These are phyloP conservation scores for Fusarium tanahbumbuense DNA, from an alignment of 2,329 filamentous ascomycete species.

Conservation along the genomic window DNA sequence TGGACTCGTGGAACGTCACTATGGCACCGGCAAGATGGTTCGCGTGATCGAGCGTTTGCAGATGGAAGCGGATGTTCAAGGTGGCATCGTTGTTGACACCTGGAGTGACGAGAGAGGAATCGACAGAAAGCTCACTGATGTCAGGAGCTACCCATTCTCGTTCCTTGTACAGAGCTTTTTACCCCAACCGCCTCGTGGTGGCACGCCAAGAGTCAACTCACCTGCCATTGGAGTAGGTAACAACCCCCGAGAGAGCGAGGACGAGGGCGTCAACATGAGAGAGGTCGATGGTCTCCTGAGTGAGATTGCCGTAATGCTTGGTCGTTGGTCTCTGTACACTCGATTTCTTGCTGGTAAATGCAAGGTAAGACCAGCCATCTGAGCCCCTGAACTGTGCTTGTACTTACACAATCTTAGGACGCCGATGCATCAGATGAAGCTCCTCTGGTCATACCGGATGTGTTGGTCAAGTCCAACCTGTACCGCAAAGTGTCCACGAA, in stretches of 20 bases:
- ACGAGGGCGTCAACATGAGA: slow-evolving; percentile 96
- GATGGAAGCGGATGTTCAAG: slow-evolving; percentile 94
- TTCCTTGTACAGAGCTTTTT: slow-evolving; percentile 96
- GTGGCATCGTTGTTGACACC: slow-evolving; percentile 93
- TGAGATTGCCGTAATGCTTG: slow-evolving; percentile 92
- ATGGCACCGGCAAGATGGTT: slow-evolving; percentile 92
- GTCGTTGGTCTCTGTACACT: slow-evolving; percentile 91
- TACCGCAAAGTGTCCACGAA: slow-evolving; percentile 80
- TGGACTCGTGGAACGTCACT: slow-evolving; percentile 90
- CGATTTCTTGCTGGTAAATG: slow-evolving; percentile 90
- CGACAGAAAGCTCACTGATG: slow-evolving; percentile 88
- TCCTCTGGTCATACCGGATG: slow-evolving; percentile 74
- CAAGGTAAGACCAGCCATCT: slow-evolving; percentile 65
- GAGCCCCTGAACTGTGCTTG: not conserved
- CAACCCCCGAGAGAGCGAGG: slow-evolving; percentile 75
- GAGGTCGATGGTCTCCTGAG: slow-evolving; percentile 89
- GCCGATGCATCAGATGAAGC: slow-evolving; percentile 63
- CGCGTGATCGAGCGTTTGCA: slow-evolving; percentile 93
- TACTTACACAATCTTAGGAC: slow-evolving; percentile 56
- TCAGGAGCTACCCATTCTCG: slow-evolving; percentile 97
- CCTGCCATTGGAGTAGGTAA: slow-evolving; percentile 72
- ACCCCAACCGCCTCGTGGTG: slow-evolving; percentile 72
- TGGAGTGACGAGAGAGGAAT: slow-evolving; percentile 92
- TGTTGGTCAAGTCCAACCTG: slow-evolving; percentile 83
- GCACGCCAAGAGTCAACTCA: slow-evolving; percentile 78